Evolutionary conservation across 2,329 filamentous ascomycete species (phyloP), one percentile per base, ranked within the genome.

Genomic region (Davidsoniella virescens): DNA sequence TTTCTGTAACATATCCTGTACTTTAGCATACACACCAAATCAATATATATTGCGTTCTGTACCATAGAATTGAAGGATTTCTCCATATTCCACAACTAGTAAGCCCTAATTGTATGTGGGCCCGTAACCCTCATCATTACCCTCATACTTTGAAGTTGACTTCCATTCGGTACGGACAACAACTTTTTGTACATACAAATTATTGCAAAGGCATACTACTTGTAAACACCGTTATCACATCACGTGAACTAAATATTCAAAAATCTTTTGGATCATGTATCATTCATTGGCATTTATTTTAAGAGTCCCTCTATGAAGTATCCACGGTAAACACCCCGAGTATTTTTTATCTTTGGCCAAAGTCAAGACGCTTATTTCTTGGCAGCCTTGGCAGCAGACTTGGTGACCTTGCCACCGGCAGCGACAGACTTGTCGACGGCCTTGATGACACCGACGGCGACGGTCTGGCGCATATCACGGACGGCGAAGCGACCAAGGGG

Each of bases 401-500:
- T 79, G 72, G 75, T 78, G 63, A 78, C 75, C 79, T 85, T 85
- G 64, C 73, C 80, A 58, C 69, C 47, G 61, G 66, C 66, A 56
- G 61, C 68, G 53, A 63, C 64, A 56, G 71, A 60, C 79, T 85
- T 86, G 62, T 79, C 78, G 56, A 88, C 84, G 57, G 75, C 72
- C 81, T 94, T 94, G 78, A 93, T 90, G 73, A 94, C 86, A 82
- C 87, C 85, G 72, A 93, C 86, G 60, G 86, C 85, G 61, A 92
- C 84, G 70, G 84, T 90, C 69, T 84, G 78, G 68, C 77, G 75
- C 88, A 95, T 95, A 76, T 95, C 90, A 84, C 90, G 90, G 80
- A 98, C 92, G 71, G 92, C 92, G 81, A 98, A 98, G 83, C 92
- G 90, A 71, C 92, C 92, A 65, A 98, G 87, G 71, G 92, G 92